Conservation (phyloP, 2,329 filamentous ascomycete species). For the Elsinoe arachidis region DNA sequence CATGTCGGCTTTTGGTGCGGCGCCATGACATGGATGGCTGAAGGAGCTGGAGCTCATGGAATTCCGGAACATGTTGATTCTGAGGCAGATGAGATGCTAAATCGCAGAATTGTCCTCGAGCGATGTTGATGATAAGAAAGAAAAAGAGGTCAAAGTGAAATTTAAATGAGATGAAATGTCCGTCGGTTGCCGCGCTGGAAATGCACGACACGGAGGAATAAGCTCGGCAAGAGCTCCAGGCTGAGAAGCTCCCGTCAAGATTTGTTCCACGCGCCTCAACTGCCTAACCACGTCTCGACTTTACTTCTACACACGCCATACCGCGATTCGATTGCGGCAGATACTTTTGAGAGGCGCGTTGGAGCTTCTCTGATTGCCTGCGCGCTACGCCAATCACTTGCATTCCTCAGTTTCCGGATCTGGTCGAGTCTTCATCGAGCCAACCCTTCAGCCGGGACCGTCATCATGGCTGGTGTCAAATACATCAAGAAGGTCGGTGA, state of each 20-base stretch:
- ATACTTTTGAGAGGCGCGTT: not conserved
- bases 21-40: not conserved
- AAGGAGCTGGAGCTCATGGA: no score
- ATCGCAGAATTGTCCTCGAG: no score
- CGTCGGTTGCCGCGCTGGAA: not conserved
- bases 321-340: no score
- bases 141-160: not conserved
- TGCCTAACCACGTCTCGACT: not conserved
- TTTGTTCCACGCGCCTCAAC: not conserved
- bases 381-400: no score
- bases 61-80: no score
- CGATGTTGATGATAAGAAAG: no score
- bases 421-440: constrained; percentile 6
- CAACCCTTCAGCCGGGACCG: not conserved
- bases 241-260: not conserved
- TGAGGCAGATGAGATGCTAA: not conserved
- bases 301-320: not conserved
- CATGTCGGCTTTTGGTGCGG: not conserved
- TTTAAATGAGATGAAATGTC: not conserved
- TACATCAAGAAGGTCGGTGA: constrained; percentile 23
- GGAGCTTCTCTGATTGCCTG: not conserved
- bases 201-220: not conserved
- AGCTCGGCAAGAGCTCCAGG: not conserved
- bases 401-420: not conserved
- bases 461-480: constrained; percentile 24